Percentiles rank a stretch among this genome's conserved stretches.
phyloP scores from a whole-genome alignment of 2,329 filamentous ascomycete species.

The Periconia digitata region DNA sequence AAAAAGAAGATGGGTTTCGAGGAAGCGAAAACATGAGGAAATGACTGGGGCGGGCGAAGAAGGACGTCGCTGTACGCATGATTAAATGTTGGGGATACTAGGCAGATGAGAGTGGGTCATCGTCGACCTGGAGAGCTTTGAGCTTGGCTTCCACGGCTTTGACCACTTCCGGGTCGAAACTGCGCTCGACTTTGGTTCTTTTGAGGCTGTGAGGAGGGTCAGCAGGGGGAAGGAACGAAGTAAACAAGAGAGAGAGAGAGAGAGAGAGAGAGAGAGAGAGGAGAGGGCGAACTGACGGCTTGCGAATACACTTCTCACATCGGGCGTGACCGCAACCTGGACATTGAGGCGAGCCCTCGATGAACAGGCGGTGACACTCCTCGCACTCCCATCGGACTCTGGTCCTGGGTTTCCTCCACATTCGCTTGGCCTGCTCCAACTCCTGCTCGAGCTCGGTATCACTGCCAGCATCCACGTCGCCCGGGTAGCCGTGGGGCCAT shows the following conservation, averaged over 20 bases:
- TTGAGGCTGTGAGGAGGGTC: conserved; percentile 49
- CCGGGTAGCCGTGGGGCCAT: conserved; percentile 70
- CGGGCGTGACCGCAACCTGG: conserved; percentile 62
- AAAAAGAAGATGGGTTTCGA: no score
- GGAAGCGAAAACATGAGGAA: no score
- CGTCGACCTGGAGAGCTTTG: conserved; percentile 29
- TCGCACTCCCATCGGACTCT: conserved; percentile 58
- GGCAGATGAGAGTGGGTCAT: conserved; percentile 14
- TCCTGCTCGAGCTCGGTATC: conserved; percentile 31
- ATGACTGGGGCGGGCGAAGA: no score
- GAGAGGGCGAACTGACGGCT: conserved; percentile 45
- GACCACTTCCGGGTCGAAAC: conserved; percentile 63
- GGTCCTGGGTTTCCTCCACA: conserved; percentile 49
- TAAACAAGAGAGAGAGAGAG: neutral
- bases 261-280: neutral
- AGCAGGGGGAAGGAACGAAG: conserved; percentile 4
- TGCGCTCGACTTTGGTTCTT: conserved; percentile 57
- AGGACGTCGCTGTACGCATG: no score
- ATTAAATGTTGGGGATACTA: conserved; percentile 6
- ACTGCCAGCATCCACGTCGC: conserved; percentile 53
- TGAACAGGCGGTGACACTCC: conserved; percentile 62
- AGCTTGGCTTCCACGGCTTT: conserved; percentile 61
- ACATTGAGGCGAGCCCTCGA: conserved; percentile 59
- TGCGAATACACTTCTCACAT: conserved; percentile 61
- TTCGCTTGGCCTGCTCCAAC: conserved; percentile 34